Base-by-base conservation (phyloP, 1,139 yeast species). In the Kodamaea ohmeri region DNA sequence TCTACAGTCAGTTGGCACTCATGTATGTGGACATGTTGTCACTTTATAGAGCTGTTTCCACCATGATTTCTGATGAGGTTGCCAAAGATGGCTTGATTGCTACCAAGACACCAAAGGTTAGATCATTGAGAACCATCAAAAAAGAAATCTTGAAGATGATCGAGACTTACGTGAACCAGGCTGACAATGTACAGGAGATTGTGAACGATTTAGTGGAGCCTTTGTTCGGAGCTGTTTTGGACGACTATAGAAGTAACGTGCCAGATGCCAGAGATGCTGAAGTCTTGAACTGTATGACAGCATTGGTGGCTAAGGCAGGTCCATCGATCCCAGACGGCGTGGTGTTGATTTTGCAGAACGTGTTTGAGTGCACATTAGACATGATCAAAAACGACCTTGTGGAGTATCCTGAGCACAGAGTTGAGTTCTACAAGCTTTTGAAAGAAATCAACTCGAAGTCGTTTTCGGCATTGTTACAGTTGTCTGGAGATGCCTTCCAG, bases 221-320 rank as follows among this genome's bases (percentile, higher is more conserved):
- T 33, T 69, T 94, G 53, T 76, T 94, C 51, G 76, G 77, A 30
- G 89, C 97, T 0, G 94, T 89, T 13, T 75, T 94, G 49, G 94
- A 86, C 47, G 99, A 94, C 62, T 94, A 94, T 65, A 79, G 79
- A 54, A 70, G 80, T 14, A 87, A 87, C 55, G 96, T 89, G 25
- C 95, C 98, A 4, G 96, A 88, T 65, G 96, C 97, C 6, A 82
- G 98, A 56, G 98, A 94, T 65, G 96, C 97, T 4, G 98, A 94
- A 66, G 98, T 92, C 3, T 74, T 92, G 58, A 87, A 86, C 63
- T 89, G 97, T 74, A 83, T 92, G 80, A 81, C 96, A 13, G 89
- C 96, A 1, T 78, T 94, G 46, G 94, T 92, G 16, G 70, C 79
- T 25, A 83, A 89, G 58, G 94, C 89, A 40, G 97, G 97, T 9